Percentiles rank a stretch among this genome's conserved stretches.
Conservation (phyloP, 331 rosid species). For the Pyracantha coccinea region DNA sequence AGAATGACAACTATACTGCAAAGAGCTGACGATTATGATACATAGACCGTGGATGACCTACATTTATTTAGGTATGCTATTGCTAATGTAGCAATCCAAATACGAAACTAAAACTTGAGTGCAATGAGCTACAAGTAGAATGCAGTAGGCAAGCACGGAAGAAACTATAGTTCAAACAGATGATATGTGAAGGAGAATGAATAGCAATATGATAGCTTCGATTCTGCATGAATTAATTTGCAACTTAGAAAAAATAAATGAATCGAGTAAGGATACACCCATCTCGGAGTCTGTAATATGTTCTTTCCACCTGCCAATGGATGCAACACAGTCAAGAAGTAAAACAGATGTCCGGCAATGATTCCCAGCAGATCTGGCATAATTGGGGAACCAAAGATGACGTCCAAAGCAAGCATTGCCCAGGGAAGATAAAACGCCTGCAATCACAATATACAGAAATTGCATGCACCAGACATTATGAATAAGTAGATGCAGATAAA, state of each 20-base stretch:
- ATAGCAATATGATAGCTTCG: background rate
- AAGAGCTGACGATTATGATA: background rate
- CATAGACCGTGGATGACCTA: background rate
- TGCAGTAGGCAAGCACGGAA: background rate
- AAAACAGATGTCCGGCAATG: conserved; percentile 88
- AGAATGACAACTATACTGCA: background rate
- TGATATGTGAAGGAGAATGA: background rate
- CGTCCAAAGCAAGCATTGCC: conserved; percentile 94
- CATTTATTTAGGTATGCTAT: background rate
- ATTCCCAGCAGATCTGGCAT: conserved; percentile 74
- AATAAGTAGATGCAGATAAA: background rate
- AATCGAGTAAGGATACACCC: conserved; percentile 84
- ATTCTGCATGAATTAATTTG: background rate
- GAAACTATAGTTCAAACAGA: background rate
- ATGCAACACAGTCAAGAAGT: conserved; percentile 93
- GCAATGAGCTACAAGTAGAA: background rate
- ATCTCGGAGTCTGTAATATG: conserved; percentile 67
- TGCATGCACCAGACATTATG: conserved; percentile 11
- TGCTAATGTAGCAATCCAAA: background rate
- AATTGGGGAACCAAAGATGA: conserved; percentile 67
- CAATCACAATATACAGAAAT: conserved; percentile 12
- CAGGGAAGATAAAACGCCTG: conserved; percentile 99
- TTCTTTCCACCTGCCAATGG: conserved; percentile 85
- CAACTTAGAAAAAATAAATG: background rate
- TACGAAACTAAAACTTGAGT: background rate